Evolutionary conservation across 805 yeast genomes (phyloP), one percentile per base, ranked within the genome.

Genomic region (Kuraishia hungarica): DNA sequence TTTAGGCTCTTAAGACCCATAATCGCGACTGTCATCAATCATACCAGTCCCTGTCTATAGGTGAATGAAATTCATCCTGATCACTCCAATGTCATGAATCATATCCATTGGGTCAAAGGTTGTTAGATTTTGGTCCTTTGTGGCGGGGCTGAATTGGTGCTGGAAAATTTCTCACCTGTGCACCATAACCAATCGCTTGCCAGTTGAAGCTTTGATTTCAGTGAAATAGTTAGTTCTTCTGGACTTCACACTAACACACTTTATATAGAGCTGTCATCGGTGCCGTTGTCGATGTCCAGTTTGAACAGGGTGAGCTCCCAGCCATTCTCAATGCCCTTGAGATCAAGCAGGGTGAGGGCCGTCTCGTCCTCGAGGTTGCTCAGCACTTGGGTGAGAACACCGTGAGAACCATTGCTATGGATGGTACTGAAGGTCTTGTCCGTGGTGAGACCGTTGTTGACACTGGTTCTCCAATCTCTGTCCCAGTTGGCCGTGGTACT

Each of bases 371-470:
- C 71, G 99, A 94, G 82, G 99, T 94, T 68, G 94, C 99, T 70
- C 99, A 94, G 84, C 99, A 94, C 80, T 86, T 94, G 78, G 99
- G 99, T 84, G 98, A 94, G 84, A 91, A 91, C 89, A 88, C 98
- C 69, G 98, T 94, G 76, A 93, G 99, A 87, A 87, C 99, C 75
- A 94, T 94, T 87, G 98, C 99, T 74, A 94, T 94, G 99, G 99
- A 94, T 78, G 98, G 98, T 89, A 94, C 99, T 68, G 98, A 93
- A 79, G 99, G 99, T 90, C 86, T 94, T 72, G 97, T 91, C 69
- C 93, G 99, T 85, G 99, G 99, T 77, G 86, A 87, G 71, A 56
- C 79, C 59, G 99, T 94, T 69, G 64, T 72, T 63, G 99, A 94
- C 82, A 92, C 98, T 64, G 99, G 99, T 77, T 82, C 97, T 62